phyloP scores from a whole-genome alignment of 768 basidiomycete species.

The Lanmaoa pseudosensibilis region DNA sequence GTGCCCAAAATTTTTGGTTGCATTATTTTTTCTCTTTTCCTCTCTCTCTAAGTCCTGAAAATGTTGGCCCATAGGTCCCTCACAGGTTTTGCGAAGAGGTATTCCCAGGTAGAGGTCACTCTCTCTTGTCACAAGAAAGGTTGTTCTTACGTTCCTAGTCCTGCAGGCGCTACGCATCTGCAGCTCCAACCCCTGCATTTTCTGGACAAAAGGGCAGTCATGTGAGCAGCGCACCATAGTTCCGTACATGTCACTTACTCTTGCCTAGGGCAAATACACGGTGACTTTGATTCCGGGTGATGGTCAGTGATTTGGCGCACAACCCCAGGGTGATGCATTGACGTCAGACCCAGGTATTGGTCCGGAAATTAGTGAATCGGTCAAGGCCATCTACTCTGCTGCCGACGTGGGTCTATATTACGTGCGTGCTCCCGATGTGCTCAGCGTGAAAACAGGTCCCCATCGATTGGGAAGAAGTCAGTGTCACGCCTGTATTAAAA shows the following conservation, averaged over 20 bases:
- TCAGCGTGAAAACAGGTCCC: slow-evolving; percentile 67
- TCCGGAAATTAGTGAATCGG: slow-evolving; percentile 95
- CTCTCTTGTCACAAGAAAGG: neutral
- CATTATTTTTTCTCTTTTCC: slow-evolving; percentile 10
- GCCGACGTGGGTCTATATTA: slow-evolving; percentile 59
- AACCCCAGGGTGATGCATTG: slow-evolving; percentile 8
- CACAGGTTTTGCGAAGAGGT: slow-evolving; percentile 51
- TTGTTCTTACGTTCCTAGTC: slow-evolving; percentile 38
- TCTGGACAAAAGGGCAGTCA: slow-evolving; percentile 85
- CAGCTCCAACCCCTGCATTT: slow-evolving; percentile 84
- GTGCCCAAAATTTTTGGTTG: slow-evolving; percentile 13
- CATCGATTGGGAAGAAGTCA: slow-evolving; percentile 99
- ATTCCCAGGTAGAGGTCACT: slow-evolving; percentile 45
- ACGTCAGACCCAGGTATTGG: slow-evolving; percentile 75
- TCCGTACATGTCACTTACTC: slow-evolving; percentile 1
- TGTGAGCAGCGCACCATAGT: slow-evolving; percentile 47
- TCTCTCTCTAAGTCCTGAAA: slow-evolving; percentile 24
- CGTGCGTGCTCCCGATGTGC: slow-evolving; percentile 2
- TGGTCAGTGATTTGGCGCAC: slow-evolving; percentile 48
- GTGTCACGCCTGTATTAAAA: slow-evolving; percentile 90
- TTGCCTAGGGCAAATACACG: slow-evolving; percentile 84
- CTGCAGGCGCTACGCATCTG: slow-evolving; percentile 62
- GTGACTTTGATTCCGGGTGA: slow-evolving; percentile 97
- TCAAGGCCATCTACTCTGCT: slow-evolving; percentile 89
- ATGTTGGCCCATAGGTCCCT: slow-evolving; percentile 67